Evolutionary conservation across 2,329 filamentous ascomycete species (phyloP), one percentile per base, ranked within the genome.

Genomic region (Phoma sp.): DNA sequence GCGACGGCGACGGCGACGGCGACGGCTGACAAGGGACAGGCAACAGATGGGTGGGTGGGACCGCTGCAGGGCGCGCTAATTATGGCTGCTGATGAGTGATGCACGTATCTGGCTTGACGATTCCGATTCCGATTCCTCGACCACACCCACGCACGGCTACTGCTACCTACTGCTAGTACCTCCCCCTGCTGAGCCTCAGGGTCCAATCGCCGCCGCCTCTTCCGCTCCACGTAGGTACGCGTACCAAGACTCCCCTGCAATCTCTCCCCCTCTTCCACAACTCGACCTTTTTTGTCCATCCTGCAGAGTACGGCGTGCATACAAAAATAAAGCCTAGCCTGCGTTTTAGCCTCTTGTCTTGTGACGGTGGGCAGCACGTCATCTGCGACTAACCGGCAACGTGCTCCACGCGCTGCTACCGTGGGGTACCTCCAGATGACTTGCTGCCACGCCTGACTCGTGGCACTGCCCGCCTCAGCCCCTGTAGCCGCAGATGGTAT

Each of bases 41-140:
- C 48, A 45, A 51, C 51, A 35, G 53, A 51, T 33, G 55, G 33
- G 56, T 43, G 48, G 29, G 44, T 62, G 57, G 59, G 57, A 60
- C 57, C 55, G 60, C 55, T 65, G 60, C 43, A 57, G 19, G 47
- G 12, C 32, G 48, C 37, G 38, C 43, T 51, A 51, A 48, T 51
- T 10, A 37, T 51, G 53, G 53, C 48, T 57, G 53, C 47, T 56
- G 53, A 52, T 52, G 21, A 4, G 25, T 4, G 9, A 27, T 36
- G 32, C 17, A 39, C 43, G 38, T 36, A 57, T 57, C 47, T 52
- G 45, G 51, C 40, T 48, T 38, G 12, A 49, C 22, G 22, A 24
- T 3, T 24, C 22, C 22, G 22, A 24, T 6, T 24, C n/a, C n/a
- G n/a, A n/a, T n/a, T n/a, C n/a, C n/a, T n/a, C n/a, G n/a, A n/a